Evolutionary conservation across 2,329 filamentous ascomycete genomes (phyloP).

Genomic region (Epichloe sylvatica): DNA sequence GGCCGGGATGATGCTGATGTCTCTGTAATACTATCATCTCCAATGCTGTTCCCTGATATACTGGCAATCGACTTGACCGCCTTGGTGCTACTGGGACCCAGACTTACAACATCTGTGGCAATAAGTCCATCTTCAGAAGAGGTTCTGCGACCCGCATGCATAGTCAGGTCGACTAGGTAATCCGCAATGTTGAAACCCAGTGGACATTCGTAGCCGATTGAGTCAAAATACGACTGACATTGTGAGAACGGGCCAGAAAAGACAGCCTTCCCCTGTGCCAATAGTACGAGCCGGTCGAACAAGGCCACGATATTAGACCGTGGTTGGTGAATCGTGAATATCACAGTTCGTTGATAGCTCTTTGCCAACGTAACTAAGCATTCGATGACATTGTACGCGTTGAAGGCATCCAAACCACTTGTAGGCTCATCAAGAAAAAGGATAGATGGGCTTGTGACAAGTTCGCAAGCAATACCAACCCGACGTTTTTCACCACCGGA

Average conservation of each 20-base stretch:
- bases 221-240: constrained; percentile 87
- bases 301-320: constrained; percentile 96
- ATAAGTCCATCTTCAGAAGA: constrained; percentile 40
- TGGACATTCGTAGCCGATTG: constrained; percentile 82
- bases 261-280: constrained; percentile 79
- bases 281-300: constrained; percentile 83
- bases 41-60: constrained; percentile 60
- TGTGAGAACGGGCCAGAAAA: constrained; percentile 83
- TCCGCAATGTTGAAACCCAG: constrained; percentile 98
- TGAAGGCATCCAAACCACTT: constrained; percentile 88
- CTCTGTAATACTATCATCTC: constrained; percentile 49
- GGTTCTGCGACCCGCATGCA: constrained; percentile 66
- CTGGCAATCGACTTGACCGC: constrained; percentile 86
- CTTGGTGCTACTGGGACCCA: constrained; percentile 72
- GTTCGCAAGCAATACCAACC: constrained; percentile 92
- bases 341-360: constrained; percentile 89
- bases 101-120: constrained; percentile 44
- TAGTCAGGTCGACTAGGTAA: constrained; percentile 91
- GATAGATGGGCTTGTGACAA: constrained; percentile 94
- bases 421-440: constrained; percentile 95
- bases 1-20: constrained; percentile 48
- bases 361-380: constrained; percentile 90
- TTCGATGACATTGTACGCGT: constrained; percentile 96
- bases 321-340: constrained; percentile 97
- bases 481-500: constrained; percentile 93